Evolutionary conservation across 176 grass and related monocot species (phyloP), one percentile per base, ranked within the genome.

Genomic region (Carex pumila): DNA sequence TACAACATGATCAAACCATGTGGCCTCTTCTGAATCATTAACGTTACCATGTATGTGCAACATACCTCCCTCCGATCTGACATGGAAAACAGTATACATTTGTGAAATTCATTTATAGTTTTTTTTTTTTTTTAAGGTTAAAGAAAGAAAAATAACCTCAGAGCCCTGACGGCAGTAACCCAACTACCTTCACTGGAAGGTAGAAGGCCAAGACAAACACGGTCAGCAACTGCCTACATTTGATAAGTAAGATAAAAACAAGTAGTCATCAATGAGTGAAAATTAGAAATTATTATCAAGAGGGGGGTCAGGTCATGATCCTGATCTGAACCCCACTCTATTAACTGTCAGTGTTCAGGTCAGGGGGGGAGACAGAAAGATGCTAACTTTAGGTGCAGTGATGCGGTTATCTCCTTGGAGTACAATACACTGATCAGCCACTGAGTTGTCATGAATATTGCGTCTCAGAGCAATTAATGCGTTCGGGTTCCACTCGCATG

Each of bases 101-200:
- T 50, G 3, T 63, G 32, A 17, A 81, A 81, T 61, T 57, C 43
- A 21, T 80, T 60, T 37, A 17, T 59, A 15, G 41, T 18, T 81
- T 15, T 82, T 32, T 82, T 66, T 0, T 47, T 50, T 54, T 65
- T 54, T 82, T 66, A 3, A 45, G 12, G 19, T 25, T 84, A 68
- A 56, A 32, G 21, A 76, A 52, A 62, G 1, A 74, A 15, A 49
- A 29, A 82, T 88, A 79, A 98, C 92, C 92, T 98, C 84, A 95
- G 94, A 90, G 92, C 88, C 78, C 36, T 87, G 66, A 98, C 91
- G 82, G 92, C 95, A 86, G 93, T 87, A 85, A 50, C 58, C 92
- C 95, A 95, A 86, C 92, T 95, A 84, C 86, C 91, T 81, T 98
- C 95, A 81, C 95, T 95, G 73, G 91, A 95, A 75, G 95, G 95